phyloP scores from a whole-genome alignment of 148 eudicot species.

The Nepenthes gracilis region DNA sequence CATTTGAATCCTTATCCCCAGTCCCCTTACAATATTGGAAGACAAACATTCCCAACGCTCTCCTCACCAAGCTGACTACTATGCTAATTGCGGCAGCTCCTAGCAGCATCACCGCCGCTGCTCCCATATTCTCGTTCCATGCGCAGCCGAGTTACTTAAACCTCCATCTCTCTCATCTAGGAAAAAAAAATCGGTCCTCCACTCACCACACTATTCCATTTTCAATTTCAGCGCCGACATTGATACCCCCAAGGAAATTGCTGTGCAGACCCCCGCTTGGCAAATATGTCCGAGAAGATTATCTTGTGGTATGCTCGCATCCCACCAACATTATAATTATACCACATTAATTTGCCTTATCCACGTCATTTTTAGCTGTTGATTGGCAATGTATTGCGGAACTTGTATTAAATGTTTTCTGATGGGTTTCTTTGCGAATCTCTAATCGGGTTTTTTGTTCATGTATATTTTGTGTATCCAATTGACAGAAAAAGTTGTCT shows the following conservation, averaged over 20 bases:
- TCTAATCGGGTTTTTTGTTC: not conserved
- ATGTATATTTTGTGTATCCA: not conserved
- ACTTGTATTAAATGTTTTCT: not conserved
- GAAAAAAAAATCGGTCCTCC: conserved; percentile 10
- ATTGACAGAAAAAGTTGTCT: conserved; percentile 66
- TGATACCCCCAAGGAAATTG: conserved; percentile 24
- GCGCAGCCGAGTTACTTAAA: not conserved
- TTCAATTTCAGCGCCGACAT: conserved; percentile 16
- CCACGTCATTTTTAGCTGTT: not conserved
- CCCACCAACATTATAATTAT: too few species aligned
- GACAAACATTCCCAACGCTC: not conserved
- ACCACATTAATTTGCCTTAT: not conserved
- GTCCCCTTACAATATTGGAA: too few species aligned
- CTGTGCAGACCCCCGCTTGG: conserved; percentile 55
- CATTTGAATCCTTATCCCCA: too few species aligned
- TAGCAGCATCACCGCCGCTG: conserved; percentile 9
- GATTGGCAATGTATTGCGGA: too few species aligned
- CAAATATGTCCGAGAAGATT: conserved; percentile 67
- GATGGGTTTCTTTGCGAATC: not conserved
- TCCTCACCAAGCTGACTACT: not conserved
- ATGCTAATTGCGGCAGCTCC: conserved; percentile 3
- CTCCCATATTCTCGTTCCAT: conserved; percentile 14
- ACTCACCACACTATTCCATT: conserved; percentile 6
- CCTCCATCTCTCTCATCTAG: too few species aligned
- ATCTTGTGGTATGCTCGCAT: conserved; percentile 59